Conservation (phyloP, 2,329 filamentous ascomycete genomes). For the Tolypocladium album region DNA sequence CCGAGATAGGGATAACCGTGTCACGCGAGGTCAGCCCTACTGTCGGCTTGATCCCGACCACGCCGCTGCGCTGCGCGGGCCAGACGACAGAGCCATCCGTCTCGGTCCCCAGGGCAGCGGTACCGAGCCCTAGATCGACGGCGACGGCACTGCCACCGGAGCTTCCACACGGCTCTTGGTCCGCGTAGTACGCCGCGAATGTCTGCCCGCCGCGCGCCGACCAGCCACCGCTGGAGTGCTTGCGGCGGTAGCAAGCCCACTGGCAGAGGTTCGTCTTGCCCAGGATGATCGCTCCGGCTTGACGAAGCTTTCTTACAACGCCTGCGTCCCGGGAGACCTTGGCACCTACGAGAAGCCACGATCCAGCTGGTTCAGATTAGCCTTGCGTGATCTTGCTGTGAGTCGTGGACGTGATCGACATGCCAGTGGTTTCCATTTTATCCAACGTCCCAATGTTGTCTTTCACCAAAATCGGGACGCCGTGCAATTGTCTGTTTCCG, state of each 20-base stretch:
- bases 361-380: constrained; percentile 29
- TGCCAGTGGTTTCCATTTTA: constrained; percentile 43
- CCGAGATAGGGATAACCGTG: constrained; percentile 48
- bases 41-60: neutral
- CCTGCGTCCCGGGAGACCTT: constrained; percentile 45
- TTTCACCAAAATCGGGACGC: constrained; percentile 54
- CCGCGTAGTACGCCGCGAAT: constrained; percentile 46
- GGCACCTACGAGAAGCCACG: constrained; percentile 44
- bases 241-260: constrained; percentile 49
- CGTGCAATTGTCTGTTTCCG: constrained; percentile 37
- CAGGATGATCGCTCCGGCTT: constrained; percentile 49
- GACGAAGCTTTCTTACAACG: constrained; percentile 44
- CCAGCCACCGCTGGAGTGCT: constrained; percentile 52
- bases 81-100: constrained; percentile 25
- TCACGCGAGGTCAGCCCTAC: neutral
- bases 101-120: constrained; percentile 50
- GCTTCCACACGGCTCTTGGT: constrained; percentile 50
- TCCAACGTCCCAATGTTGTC: constrained; percentile 54
- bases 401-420: neutral
- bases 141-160: constrained; percentile 52
- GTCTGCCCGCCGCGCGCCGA: constrained; percentile 52
- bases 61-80: neutral
- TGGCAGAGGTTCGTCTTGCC: constrained; percentile 54
- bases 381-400: neutral
- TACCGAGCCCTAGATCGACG: constrained; percentile 46